phyloP scores from a whole-genome alignment of 768 basidiomycete genomes.

The Tylopilus sp. region DNA sequence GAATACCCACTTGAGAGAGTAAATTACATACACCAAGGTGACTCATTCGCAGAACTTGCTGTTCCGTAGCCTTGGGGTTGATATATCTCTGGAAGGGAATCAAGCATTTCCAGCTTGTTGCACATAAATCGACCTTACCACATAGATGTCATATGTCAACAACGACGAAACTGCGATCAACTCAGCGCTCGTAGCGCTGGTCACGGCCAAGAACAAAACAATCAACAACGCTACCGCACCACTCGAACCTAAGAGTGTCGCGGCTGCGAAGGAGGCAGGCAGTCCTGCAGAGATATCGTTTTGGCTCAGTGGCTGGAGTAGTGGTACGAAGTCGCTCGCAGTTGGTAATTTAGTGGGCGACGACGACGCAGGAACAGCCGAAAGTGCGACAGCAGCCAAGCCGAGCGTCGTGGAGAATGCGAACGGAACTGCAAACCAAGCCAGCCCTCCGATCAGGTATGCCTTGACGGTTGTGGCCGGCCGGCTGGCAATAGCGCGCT shows the following conservation, averaged over 20 bases:
- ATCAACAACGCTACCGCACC: constrained; percentile 80
- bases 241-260: constrained; percentile 72
- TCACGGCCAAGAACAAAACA: constrained; percentile 84
- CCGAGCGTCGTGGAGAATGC: constrained; percentile 85
- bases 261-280: constrained; percentile 79
- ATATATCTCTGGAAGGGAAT: constrained; percentile 55
- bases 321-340: constrained; percentile 47
- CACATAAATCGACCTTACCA: constrained; percentile 36
- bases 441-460: constrained; percentile 83
- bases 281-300: constrained; percentile 86
- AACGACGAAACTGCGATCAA: constrained; percentile 86
- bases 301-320: constrained; percentile 40
- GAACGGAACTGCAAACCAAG: constrained; percentile 92
- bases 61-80: constrained; percentile 76
- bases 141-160: constrained; percentile 84
- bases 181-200: constrained; percentile 83
- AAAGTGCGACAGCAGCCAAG: constrained; percentile 80
- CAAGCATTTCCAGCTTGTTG: not conserved
- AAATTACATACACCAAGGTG: constrained; percentile 53
- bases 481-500: constrained; percentile 83
- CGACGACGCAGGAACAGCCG: constrained; percentile 35
- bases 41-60: constrained; percentile 64
- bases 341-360: constrained; percentile 37
- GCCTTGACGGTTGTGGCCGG: constrained; percentile 88
- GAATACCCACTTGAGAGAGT: not conserved